phyloP scores from a whole-genome alignment of 179 eudicot species.

The Drosera spatulata region DNA sequence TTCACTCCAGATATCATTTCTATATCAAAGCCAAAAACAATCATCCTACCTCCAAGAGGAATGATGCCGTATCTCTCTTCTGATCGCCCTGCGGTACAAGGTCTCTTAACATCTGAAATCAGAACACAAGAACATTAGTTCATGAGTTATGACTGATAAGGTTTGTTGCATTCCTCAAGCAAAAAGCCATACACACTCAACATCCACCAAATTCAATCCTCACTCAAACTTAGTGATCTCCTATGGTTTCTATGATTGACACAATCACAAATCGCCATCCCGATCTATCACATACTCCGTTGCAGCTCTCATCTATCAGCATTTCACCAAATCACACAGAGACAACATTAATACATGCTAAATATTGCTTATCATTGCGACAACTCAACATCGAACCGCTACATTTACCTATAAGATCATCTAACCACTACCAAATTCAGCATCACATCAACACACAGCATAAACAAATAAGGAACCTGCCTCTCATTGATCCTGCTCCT shows the following conservation, averaged over 20 bases:
- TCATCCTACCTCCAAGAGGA: constrained; percentile 28
- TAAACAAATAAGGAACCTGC: constrained; percentile 17
- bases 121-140: constrained; percentile 4
- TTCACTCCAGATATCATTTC: not conserved
- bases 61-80: constrained; percentile 36
- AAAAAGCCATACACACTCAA: too few species aligned
- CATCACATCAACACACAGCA: not conserved
- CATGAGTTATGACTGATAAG: not conserved
- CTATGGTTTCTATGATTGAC: too few species aligned
- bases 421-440: not conserved
- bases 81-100: constrained; percentile 35
- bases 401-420: too few species aligned
- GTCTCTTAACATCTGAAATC: constrained; percentile 31
- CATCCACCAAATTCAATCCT: too few species aligned
- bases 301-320: too few species aligned
- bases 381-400: too few species aligned
- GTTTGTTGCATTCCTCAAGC: not conserved
- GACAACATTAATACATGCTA: too few species aligned
- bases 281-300: too few species aligned
- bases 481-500: constrained; percentile 94
- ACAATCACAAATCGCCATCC: too few species aligned
- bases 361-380: too few species aligned
- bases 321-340: too few species aligned
- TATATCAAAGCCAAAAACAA: not conserved
- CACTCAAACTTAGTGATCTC: too few species aligned